These are phyloP conservation scores for Diaporthe sp. DNA, from an alignment of 2,329 filamentous ascomycete species.

Conservation along the genomic window DNA sequence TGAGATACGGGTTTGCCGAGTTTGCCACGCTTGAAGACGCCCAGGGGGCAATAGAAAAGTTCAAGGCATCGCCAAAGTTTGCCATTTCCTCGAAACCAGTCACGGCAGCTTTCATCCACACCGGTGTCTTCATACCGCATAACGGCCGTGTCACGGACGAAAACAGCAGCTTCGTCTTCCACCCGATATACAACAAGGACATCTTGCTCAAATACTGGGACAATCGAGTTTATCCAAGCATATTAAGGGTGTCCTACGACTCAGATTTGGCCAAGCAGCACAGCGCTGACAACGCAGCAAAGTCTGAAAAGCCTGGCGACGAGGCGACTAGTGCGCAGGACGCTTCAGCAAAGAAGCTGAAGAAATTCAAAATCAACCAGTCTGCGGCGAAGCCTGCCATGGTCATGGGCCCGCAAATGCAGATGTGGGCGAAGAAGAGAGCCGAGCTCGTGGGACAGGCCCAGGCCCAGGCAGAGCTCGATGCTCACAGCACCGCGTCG, in stretches of 20 bases:
- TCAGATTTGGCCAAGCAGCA: slow-evolving; percentile 53
- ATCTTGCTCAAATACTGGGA: slow-evolving; percentile 84
- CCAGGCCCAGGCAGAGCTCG: slow-evolving; percentile 32
- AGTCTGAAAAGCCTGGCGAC: slow-evolving; percentile 39
- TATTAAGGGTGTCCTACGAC: slow-evolving; percentile 70
- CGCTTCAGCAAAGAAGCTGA: slow-evolving; percentile 64
- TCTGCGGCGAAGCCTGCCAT: slow-evolving; percentile 64
- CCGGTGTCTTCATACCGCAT: slow-evolving; percentile 87
- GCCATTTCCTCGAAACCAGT: slow-evolving; percentile 83
- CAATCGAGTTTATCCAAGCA: slow-evolving; percentile 78
- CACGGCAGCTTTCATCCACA: slow-evolving; percentile 81
- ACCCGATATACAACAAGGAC: slow-evolving; percentile 76
- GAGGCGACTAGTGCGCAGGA: slow-evolving; percentile 53
- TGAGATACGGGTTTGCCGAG: slow-evolving; percentile 88
- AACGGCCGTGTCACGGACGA: slow-evolving; percentile 69
- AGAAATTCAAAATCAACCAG: slow-evolving; percentile 63
- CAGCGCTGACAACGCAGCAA: slow-evolving; percentile 31
- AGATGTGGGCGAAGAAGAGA: slow-evolving; percentile 80
- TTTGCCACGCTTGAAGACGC: slow-evolving; percentile 84
- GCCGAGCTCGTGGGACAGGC: slow-evolving; percentile 65
- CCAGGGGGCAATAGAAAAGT: slow-evolving; percentile 79
- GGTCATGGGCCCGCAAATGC: slow-evolving; percentile 74
- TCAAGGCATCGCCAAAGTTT: slow-evolving; percentile 80
- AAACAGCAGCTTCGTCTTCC: slow-evolving; percentile 76
- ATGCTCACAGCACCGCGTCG: slow-evolving; percentile 45